Conservation (phyloP, 2,329 filamentous ascomycete species). For the Leptodontidium sp. region DNA sequence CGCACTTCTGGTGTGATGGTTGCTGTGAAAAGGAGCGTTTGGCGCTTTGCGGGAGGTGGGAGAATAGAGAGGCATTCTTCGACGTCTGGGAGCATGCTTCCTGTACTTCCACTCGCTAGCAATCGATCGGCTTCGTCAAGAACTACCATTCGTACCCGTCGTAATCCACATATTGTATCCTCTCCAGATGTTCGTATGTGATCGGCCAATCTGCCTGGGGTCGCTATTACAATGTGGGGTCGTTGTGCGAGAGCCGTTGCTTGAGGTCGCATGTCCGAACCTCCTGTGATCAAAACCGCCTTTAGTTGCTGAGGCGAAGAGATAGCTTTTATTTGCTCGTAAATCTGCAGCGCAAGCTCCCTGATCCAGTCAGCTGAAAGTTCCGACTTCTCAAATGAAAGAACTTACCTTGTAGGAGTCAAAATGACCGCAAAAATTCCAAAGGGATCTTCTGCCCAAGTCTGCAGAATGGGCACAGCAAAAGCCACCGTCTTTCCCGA, state of each 20-base stretch:
- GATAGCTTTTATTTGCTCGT: constrained; percentile 94
- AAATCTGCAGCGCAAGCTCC: constrained; percentile 94
- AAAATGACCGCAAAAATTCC: constrained; percentile 90
- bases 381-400: not conserved
- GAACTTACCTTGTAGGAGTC: constrained; percentile 79
- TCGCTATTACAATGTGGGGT: constrained; percentile 93
- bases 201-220: constrained; percentile 90
- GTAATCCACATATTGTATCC: constrained; percentile 85
- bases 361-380: constrained; percentile 51
- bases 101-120: constrained; percentile 74
- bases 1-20: constrained; percentile 94
- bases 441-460: constrained; percentile 90
- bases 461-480: constrained; percentile 90
- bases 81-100: constrained; percentile 94
- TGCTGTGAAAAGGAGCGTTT: constrained; percentile 95
- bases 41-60: constrained; percentile 79
- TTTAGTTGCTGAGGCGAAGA: constrained; percentile 89
- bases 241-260: constrained; percentile 82
- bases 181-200: constrained; percentile 91
- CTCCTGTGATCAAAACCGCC: constrained; percentile 88
- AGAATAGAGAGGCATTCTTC: constrained; percentile 86
- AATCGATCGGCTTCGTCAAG: constrained; percentile 96
- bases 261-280: constrained; percentile 90
- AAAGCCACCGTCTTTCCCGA: constrained; percentile 98
- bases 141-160: constrained; percentile 83